These are phyloP conservation scores for Aspergillus candidus DNA, from an alignment of 2,329 filamentous ascomycete genomes.

Conservation along the genomic window DNA sequence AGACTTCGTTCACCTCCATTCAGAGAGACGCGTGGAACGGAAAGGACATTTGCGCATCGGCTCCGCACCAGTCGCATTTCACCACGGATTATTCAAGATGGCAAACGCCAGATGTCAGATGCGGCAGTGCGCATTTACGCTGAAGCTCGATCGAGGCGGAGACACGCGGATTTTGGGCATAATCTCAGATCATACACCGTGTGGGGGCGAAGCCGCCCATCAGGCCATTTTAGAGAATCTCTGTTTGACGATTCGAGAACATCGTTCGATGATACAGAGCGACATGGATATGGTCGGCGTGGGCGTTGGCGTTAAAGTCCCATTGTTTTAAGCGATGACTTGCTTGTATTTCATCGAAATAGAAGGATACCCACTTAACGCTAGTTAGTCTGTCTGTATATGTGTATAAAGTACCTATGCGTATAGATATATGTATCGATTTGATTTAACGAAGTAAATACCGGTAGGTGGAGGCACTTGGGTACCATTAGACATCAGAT, in stretches of 20 bases:
- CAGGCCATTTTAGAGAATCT: slow-evolving; percentile 4
- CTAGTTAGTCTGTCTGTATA: too few species aligned
- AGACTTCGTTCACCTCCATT: too few species aligned
- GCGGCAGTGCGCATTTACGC: slow-evolving; percentile 14
- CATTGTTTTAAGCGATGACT: too few species aligned
- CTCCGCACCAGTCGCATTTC: slow-evolving; percentile 2
- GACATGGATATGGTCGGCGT: not conserved
- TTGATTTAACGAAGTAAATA: too few species aligned
- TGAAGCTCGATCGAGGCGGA: slow-evolving; percentile 11
- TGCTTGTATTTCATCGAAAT: too few species aligned
- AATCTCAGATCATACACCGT: slow-evolving; percentile 5
- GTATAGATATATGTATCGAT: too few species aligned
- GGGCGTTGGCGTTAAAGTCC: too few species aligned
- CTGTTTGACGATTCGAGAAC: slow-evolving; percentile 2
- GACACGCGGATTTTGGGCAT: slow-evolving; percentile 4
- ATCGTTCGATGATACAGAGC: not conserved
- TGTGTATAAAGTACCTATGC: too few species aligned
- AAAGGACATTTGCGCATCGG: not conserved
- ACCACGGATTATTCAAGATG: slow-evolving; percentile 23
- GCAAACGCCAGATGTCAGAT: slow-evolving; percentile 16
- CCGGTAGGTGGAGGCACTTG: too few species aligned
- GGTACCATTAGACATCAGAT: too few species aligned
- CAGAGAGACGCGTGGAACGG: too few species aligned
- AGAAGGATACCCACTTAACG: too few species aligned
- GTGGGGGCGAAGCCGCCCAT: slow-evolving; percentile 5